phyloP scores from a whole-genome alignment of 768 basidiomycete genomes.

The Basidioascus undulatus region DNA sequence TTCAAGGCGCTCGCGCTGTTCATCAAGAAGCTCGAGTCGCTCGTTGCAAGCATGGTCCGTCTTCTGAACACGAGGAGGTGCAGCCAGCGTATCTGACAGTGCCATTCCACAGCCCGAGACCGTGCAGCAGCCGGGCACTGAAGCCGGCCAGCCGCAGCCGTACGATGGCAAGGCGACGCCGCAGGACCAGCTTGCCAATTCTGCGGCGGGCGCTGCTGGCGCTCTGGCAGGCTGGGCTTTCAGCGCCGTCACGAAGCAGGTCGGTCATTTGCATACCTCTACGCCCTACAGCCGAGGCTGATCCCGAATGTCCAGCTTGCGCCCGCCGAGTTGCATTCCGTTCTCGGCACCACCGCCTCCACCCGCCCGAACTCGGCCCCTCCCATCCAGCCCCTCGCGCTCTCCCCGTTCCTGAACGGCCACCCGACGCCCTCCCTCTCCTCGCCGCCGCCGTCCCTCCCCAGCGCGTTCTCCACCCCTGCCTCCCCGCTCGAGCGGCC shows the following conservation, averaged over 20 bases:
- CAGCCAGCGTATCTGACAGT: neutral
- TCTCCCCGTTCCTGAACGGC: conserved; percentile 4
- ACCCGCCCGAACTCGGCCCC: conserved; percentile 27
- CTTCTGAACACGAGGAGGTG: neutral
- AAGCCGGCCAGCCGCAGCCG: conserved; percentile 12
- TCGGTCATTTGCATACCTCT: conserved; percentile 14
- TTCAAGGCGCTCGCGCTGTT: conserved; percentile 82
- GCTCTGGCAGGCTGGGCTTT: conserved; percentile 92
- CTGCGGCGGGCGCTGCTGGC: conserved; percentile 74
- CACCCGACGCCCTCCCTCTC: conserved; percentile 9
- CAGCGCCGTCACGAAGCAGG: conserved; percentile 64
- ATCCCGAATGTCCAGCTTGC: conserved; percentile 28
- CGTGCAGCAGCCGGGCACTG: conserved; percentile 17
- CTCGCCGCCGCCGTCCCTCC: neutral
- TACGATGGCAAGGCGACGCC: neutral
- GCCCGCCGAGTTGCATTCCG: conserved; percentile 44
- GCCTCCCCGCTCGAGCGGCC: conserved; percentile 5
- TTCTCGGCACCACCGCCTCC: conserved; percentile 25
- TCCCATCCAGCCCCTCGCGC: conserved; percentile 10
- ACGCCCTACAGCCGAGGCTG: neutral
- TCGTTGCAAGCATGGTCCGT: conserved; percentile 61
- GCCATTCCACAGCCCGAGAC: conserved; percentile 30
- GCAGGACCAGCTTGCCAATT: conserved; percentile 40
- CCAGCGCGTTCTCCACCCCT: conserved; percentile 3
- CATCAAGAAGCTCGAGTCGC: conserved; percentile 51